phyloP scores from a whole-genome alignment of 345 rosid species.

The Pistacia integerrima region DNA sequence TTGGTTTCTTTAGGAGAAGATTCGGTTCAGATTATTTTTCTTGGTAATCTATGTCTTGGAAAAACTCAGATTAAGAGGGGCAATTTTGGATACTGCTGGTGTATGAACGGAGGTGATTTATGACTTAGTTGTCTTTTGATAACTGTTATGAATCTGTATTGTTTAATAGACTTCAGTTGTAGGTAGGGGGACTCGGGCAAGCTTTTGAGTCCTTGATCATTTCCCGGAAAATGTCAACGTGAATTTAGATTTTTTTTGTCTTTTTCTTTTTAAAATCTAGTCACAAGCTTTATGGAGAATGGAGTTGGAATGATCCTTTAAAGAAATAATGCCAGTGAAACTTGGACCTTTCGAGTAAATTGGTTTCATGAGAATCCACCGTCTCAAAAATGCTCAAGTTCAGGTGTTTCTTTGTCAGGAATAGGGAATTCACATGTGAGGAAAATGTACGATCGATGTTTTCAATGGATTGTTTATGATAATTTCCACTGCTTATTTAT shows the following conservation, averaged over 20 bases:
- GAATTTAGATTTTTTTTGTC: neutral
- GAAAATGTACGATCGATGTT: neutral
- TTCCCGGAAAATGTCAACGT: neutral
- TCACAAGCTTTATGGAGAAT: neutral
- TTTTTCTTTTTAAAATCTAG: neutral
- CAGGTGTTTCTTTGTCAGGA: neutral
- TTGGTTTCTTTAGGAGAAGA: neutral
- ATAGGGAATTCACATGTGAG: neutral
- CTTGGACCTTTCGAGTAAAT: neutral
- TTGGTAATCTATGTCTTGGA: neutral
- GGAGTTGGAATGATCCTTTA: neutral
- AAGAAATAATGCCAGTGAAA: neutral
- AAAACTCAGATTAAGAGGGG: neutral
- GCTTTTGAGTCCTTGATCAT: neutral
- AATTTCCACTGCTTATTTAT: neutral
- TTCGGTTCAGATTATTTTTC: neutral
- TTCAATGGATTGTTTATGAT: neutral
- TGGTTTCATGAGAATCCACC: neutral
- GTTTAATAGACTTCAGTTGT: neutral
- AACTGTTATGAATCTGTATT: neutral
- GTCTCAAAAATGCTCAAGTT: neutral
- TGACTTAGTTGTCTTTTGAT: neutral
- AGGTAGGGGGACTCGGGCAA: neutral
- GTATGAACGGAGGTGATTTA: neutral
- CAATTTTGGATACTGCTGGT: neutral